phyloP scores from a whole-genome alignment of 2,329 filamentous ascomycete genomes.

The Metarhizium album region DNA sequence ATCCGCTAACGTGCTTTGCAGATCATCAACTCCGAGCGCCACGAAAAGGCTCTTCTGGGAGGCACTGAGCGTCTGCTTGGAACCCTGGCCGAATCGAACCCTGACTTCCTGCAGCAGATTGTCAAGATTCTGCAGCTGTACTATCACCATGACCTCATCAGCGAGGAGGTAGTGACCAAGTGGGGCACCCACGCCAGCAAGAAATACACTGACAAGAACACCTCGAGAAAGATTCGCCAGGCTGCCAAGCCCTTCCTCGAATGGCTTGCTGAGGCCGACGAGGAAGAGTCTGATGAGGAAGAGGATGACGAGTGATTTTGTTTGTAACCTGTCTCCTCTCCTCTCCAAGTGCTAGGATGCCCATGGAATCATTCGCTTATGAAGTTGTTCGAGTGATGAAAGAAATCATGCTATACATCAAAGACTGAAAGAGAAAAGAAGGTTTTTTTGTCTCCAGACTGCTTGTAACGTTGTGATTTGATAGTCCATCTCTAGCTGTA shows the following conservation, averaged over 20 bases:
- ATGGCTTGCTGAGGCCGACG: slow-evolving; percentile 84
- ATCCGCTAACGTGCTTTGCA: slow-evolving; percentile 1
- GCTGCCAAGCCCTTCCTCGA: slow-evolving; percentile 86
- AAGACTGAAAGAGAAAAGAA: not conserved
- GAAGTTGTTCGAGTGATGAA: not conserved
- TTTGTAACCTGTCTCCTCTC: not conserved
- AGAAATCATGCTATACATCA: not conserved
- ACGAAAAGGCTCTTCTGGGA: slow-evolving; percentile 90
- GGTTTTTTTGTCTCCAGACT: not conserved
- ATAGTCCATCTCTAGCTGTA: not conserved
- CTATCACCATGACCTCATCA: slow-evolving; percentile 83
- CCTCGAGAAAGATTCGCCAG: slow-evolving; percentile 92
- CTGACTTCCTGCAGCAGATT: slow-evolving; percentile 64
- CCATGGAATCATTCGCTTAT: not conserved
- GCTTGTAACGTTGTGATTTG: not conserved
- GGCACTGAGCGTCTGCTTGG: slow-evolving; percentile 88
- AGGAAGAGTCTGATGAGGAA: slow-evolving; percentile 56
- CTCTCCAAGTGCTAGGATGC: not conserved
- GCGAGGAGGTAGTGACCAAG: slow-evolving; percentile 76
- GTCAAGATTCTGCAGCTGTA: slow-evolving; percentile 81
- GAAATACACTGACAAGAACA: slow-evolving; percentile 87
- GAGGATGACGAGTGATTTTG: slow-evolving; percentile 24
- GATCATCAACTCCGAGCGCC: slow-evolving; percentile 70
- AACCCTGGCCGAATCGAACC: slow-evolving; percentile 59
- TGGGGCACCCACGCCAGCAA: slow-evolving; percentile 96